phyloP scores from a whole-genome alignment of 1,284 basidiomycete species.

The Phylloporus gajari region DNA sequence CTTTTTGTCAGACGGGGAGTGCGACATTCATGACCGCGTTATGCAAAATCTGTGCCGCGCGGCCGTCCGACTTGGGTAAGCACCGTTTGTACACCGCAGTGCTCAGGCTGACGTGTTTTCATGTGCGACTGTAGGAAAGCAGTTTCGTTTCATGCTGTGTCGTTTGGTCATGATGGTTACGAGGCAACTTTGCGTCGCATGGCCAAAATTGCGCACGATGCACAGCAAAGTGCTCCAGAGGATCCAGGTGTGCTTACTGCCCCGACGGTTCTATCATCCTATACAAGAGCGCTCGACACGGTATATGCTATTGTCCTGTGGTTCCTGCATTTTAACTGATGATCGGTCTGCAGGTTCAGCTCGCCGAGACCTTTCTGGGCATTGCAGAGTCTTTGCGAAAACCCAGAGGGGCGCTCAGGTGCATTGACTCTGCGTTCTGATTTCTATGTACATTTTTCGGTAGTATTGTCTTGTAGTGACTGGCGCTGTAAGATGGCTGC shows the following conservation, averaged over 20 bases:
- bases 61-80: slow-evolving; percentile 61
- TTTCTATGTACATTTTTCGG: no score
- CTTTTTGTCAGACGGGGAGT: slow-evolving; percentile 71
- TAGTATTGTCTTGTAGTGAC: no score
- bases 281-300: slow-evolving; percentile 63
- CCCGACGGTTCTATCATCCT: slow-evolving; percentile 58
- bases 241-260: slow-evolving; percentile 54
- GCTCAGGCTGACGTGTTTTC: slow-evolving; percentile 9
- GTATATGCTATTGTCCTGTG: slow-evolving; percentile 46
- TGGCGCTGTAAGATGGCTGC: no score
- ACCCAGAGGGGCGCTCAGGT: slow-evolving; percentile 60
- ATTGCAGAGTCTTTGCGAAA: slow-evolving; percentile 69
- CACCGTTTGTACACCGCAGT: background rate
- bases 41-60: slow-evolving; percentile 59
- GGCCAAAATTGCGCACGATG: slow-evolving; percentile 62
- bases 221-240: slow-evolving; percentile 57
- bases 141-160: slow-evolving; percentile 68
- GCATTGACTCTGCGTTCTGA: slow-evolving; percentile 29
- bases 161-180: slow-evolving; percentile 57
- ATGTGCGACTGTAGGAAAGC: slow-evolving; percentile 53
- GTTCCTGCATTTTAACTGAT: background rate
- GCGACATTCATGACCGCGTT: slow-evolving; percentile 49
- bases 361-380: slow-evolving; percentile 69
- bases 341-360: slow-evolving; percentile 55
- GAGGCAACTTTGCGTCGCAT: slow-evolving; percentile 58